phyloP scores from a whole-genome alignment of 2,329 filamentous ascomycete species.

The Furcasterigmium sp. region DNA sequence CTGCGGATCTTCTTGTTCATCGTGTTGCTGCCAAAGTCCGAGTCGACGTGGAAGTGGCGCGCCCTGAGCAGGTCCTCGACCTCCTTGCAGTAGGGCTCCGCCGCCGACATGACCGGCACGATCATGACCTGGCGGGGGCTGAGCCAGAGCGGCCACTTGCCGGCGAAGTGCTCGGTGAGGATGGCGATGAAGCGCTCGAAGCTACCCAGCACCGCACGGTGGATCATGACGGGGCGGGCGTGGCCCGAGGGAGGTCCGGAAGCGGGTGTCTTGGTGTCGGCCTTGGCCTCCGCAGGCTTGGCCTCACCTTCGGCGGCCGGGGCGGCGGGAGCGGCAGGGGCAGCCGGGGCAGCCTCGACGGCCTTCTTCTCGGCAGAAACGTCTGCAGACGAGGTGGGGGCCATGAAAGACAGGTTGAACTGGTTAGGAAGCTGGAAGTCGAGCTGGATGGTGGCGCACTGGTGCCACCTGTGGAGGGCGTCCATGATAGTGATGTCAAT shows the following conservation, averaged over 20 bases:
- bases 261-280: slow-evolving; percentile 17
- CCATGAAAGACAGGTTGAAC: background rate
- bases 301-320: slow-evolving; percentile 28
- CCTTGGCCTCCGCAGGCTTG: slow-evolving; percentile 35
- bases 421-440: slow-evolving; percentile 60
- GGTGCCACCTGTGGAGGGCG: slow-evolving; percentile 52
- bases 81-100: slow-evolving; percentile 62
- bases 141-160: slow-evolving; percentile 88
- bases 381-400: background rate
- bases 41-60: slow-evolving; percentile 64
- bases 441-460: slow-evolving; percentile 87
- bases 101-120: slow-evolving; percentile 60
- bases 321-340: slow-evolving; percentile 17
- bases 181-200: slow-evolving; percentile 51
- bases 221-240: slow-evolving; percentile 79
- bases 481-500: slow-evolving; percentile 95
- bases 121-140: slow-evolving; percentile 70
- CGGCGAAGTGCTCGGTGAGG: slow-evolving; percentile 76
- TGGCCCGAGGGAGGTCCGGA: slow-evolving; percentile 57
- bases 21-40: slow-evolving; percentile 70
- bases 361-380: slow-evolving; percentile 19
- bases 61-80: slow-evolving; percentile 64
- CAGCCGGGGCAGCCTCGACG: slow-evolving; percentile 9
- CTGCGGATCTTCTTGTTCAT: slow-evolving; percentile 87
- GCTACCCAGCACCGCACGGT: slow-evolving; percentile 74